These are phyloP conservation scores for Dactylellina haptotyla DNA, from an alignment of 2,329 filamentous ascomycete species.

Conservation along the genomic window DNA sequence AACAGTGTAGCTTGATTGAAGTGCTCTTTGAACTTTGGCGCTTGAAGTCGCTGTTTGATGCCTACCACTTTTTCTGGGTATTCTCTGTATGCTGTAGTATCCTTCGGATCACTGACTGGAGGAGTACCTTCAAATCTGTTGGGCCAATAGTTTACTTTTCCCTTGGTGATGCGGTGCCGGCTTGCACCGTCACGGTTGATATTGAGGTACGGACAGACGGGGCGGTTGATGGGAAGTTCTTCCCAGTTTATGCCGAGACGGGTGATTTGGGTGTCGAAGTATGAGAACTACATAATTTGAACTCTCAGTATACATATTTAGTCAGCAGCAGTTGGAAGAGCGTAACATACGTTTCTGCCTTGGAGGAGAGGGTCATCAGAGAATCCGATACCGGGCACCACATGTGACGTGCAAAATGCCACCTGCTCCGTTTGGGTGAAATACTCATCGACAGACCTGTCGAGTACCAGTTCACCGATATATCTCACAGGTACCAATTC, in stretches of 20 bases:
- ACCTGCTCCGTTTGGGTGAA: constrained; percentile 85
- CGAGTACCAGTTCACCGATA: constrained; percentile 81
- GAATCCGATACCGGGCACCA: constrained; percentile 81
- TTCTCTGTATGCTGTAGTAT: constrained; percentile 74
- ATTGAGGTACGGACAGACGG: constrained; percentile 78
- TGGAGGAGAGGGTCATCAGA: constrained; percentile 79
- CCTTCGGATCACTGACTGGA: constrained; percentile 66
- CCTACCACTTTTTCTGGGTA: constrained; percentile 73
- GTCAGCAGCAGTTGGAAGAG: background rate
- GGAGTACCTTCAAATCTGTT: constrained; percentile 74
- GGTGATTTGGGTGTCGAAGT: constrained; percentile 75
- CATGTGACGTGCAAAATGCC: constrained; percentile 81
- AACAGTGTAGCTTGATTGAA: constrained; percentile 82
- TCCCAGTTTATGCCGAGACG: constrained; percentile 79
- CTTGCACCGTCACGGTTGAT: constrained; percentile 78
- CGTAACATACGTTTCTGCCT: constrained; percentile 69
- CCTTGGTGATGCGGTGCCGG: constrained; percentile 77
- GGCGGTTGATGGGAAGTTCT: constrained; percentile 79
- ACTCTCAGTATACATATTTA: constrained; percentile 64
- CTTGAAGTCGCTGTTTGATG: constrained; percentile 75
- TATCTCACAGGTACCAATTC: constrained; percentile 78
- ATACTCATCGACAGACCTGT: constrained; percentile 81
- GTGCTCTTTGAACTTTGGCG: constrained; percentile 80
- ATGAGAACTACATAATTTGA: constrained; percentile 63
- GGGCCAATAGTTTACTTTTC: constrained; percentile 81